Conservation (phyloP, 2,329 filamentous ascomycete genomes). For the Epichloe elymi region DNA sequence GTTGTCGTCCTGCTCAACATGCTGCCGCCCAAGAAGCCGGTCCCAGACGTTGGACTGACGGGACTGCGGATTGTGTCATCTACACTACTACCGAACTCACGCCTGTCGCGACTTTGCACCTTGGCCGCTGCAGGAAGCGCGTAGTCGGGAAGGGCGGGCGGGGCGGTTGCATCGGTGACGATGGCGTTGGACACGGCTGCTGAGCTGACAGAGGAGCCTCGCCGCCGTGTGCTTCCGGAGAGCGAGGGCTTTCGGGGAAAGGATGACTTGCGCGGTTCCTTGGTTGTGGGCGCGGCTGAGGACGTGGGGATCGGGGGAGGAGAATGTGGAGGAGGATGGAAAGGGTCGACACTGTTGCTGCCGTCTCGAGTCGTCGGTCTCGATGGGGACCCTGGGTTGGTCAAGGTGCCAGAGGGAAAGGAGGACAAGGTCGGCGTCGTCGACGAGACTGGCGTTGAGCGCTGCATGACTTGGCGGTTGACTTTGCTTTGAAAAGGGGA, state of each 20-base stretch:
- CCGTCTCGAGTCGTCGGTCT: conserved; percentile 25
- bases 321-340: conserved; percentile 5
- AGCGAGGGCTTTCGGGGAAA: conserved; percentile 42
- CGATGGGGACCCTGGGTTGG: conserved; percentile 14
- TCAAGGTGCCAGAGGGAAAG: conserved; percentile 19
- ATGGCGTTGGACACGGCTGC: conserved; percentile 24
- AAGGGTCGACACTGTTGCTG: conserved; percentile 9
- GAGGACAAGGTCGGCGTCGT: conserved; percentile 23
- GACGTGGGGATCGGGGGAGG: conserved; percentile 10
- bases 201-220: conserved; percentile 22
- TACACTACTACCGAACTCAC: conserved; percentile 2
- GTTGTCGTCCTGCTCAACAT: conserved; percentile 7
- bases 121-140: conserved; percentile 37
- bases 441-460: conserved; percentile 7
- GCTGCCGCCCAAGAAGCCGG: conserved; percentile 2
- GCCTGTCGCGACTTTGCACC: conserved; percentile 17
- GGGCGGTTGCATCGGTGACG: conserved; percentile 32
- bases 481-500: background rate
- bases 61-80: conserved; percentile 8
- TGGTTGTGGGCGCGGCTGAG: conserved; percentile 7
- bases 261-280: conserved; percentile 36
- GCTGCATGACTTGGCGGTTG: conserved; percentile 3
- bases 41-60: conserved; percentile 8
- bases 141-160: conserved; percentile 42
- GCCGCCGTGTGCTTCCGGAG: conserved; percentile 30